Evolutionary conservation across 352 stramenopile species (phyloP).

Genomic region (Ophiocytium majus): DNA sequence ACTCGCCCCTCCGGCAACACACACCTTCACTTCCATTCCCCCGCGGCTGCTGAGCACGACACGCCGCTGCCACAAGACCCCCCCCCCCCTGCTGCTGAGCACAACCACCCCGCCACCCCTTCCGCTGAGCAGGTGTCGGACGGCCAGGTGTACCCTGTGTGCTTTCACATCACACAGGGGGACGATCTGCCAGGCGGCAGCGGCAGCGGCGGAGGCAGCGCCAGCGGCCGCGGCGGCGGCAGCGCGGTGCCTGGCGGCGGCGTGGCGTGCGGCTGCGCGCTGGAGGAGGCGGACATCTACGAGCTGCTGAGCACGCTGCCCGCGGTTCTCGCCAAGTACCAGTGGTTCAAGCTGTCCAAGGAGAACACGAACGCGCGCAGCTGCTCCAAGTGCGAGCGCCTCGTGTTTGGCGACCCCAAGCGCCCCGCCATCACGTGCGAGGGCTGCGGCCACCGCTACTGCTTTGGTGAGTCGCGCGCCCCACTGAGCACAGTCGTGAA

Average conservation of each 20-base stretch:
- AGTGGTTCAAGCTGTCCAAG: constrained; percentile 5
- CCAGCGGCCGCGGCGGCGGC: background rate
- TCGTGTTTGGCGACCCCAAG: background rate
- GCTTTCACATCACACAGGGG: constrained; percentile 13
- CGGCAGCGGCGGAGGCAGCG: background rate
- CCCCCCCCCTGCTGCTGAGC: no score
- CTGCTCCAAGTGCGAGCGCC: background rate
- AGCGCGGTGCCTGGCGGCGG: background rate
- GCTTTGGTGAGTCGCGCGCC: constrained; percentile 4
- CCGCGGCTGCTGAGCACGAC: no score
- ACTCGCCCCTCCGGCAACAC: no score
- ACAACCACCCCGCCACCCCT: no score
- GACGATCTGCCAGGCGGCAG: background rate
- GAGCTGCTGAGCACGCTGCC: constrained; percentile 1
- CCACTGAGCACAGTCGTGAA: background rate
- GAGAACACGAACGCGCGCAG: constrained; percentile 2
- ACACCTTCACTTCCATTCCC: no score
- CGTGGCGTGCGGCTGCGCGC: constrained; percentile 7
- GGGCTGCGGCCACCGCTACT: constrained; percentile 2
- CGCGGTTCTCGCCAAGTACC: constrained; percentile 20
- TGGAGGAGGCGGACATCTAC: constrained; percentile 27
- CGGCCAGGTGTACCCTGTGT: constrained; percentile 27
- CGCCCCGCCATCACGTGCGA: background rate
- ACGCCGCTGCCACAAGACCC: no score
- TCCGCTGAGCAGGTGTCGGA: no score